Percentiles rank a stretch among this genome's conserved stretches.
phyloP scores from a whole-genome alignment of 306 rosid species.

The Phaseolus lunatus region DNA sequence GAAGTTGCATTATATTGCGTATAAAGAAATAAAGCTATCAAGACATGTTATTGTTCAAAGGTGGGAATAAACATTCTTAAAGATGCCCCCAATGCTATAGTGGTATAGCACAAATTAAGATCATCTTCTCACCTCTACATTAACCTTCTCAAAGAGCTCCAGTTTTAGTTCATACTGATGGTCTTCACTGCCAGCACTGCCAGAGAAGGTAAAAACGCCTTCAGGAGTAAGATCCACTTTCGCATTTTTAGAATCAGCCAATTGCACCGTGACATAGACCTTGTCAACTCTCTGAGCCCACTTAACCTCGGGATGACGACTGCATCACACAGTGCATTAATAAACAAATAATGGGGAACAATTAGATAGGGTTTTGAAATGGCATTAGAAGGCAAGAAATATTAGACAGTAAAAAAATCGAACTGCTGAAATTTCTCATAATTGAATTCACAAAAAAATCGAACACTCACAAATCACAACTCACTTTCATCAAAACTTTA shows the following conservation, averaged over 20 bases:
- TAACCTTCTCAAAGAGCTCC: constrained; percentile 91
- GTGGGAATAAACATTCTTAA: not conserved
- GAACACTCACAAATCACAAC: not conserved
- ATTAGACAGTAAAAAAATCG: not conserved
- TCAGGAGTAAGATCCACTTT: constrained; percentile 92
- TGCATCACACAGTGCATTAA: constrained; percentile 39
- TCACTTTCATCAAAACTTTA: not conserved
- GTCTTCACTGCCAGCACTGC: constrained; percentile 76
- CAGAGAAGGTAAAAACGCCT: constrained; percentile 76
- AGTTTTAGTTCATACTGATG: constrained; percentile 72
- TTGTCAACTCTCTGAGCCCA: constrained; percentile 98
- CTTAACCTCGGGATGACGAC: constrained; percentile 98
- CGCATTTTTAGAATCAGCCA: constrained; percentile 83
- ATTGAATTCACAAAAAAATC: not conserved
- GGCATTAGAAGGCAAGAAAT: not conserved
- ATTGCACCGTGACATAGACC: constrained; percentile 80
- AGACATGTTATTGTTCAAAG: not conserved
- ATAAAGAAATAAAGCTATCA: not conserved
- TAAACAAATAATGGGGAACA: not conserved
- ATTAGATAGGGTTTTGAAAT: not conserved
- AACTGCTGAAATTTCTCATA: not conserved
- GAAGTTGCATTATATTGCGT: not conserved
- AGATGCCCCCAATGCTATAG: not conserved
- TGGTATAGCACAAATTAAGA: not conserved
- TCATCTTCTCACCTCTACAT: constrained; percentile 70